Percentiles rank a stretch among this genome's conserved stretches.
phyloP scores from a whole-genome alignment of 2,329 filamentous ascomycete species.

The Cercospora sp. region DNA sequence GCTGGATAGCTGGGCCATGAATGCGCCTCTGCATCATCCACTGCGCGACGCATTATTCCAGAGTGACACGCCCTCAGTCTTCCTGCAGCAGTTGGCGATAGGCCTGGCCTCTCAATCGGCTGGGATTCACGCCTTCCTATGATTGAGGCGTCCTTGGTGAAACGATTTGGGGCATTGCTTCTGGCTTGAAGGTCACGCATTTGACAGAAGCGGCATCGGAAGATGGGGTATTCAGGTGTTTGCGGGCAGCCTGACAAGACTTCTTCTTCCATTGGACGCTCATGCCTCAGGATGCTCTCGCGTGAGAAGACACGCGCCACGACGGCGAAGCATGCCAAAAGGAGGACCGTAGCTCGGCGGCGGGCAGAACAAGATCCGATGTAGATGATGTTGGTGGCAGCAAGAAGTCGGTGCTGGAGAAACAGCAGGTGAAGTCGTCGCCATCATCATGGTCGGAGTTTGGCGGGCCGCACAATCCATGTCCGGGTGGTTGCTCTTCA shows the following conservation, averaged over 20 bases:
- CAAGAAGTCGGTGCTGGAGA: neutral
- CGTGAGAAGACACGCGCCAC: neutral
- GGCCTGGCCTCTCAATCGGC: neutral
- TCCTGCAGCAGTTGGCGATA: neutral
- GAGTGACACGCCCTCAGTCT: no score
- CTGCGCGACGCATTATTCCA: neutral
- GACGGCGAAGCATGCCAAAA: neutral
- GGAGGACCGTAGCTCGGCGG: neutral
- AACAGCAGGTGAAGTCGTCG: neutral
- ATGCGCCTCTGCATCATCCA: neutral
- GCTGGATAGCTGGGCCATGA: no score
- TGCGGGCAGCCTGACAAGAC: neutral
- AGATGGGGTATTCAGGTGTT: neutral
- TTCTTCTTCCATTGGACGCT: neutral
- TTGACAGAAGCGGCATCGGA: neutral
- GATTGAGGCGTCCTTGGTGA: neutral
- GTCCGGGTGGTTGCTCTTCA: conserved; percentile 4
- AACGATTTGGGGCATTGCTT: neutral
- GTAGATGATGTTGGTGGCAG: neutral
- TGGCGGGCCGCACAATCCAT: neutral
- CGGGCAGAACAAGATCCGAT: neutral
- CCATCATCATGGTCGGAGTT: neutral
- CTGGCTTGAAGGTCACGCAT: neutral
- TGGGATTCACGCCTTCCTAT: neutral
- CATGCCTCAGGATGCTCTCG: neutral